These are phyloP conservation scores for Trichoderma asperelloides DNA, from an alignment of 495 filamentous ascomycete species.

Conservation along the genomic window DNA sequence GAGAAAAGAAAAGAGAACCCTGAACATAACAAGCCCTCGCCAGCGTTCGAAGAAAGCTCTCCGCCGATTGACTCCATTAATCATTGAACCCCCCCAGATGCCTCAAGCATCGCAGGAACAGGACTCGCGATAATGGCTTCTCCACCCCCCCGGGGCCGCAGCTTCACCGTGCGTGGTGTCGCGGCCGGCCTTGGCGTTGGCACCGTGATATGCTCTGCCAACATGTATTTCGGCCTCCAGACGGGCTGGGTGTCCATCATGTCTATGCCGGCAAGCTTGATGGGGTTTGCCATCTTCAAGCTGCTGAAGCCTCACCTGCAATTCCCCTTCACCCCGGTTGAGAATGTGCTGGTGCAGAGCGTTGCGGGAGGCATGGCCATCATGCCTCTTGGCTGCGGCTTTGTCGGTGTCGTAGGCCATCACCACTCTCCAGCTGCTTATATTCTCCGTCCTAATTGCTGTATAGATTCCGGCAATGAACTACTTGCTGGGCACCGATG, in stretches of 20 bases:
- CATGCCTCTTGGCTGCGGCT: slow-evolving; percentile 94
- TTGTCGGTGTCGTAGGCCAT: slow-evolving; percentile 59
- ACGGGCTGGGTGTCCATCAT: slow-evolving; percentile 74
- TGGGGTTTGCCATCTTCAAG: slow-evolving; percentile 96
- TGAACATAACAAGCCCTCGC: too few species aligned
- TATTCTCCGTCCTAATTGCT: background rate
- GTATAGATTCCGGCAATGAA: slow-evolving; percentile 73
- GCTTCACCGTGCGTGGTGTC: slow-evolving; percentile 79
- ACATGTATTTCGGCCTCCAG: slow-evolving; percentile 96
- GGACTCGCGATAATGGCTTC: background rate
- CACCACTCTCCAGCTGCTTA: background rate
- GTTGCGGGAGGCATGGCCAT: slow-evolving; percentile 92
- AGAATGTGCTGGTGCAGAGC: slow-evolving; percentile 96
- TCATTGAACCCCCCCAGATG: background rate
- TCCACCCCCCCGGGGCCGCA: slow-evolving; percentile 30
- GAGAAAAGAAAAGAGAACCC: too few species aligned
- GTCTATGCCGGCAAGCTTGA: slow-evolving; percentile 83
- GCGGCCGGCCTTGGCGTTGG: slow-evolving; percentile 76
- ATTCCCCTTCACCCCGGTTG: slow-evolving; percentile 82
- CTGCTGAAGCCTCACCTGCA: slow-evolving; percentile 57
- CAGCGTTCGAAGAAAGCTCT: too few species aligned
- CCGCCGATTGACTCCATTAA: background rate
- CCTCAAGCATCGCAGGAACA: background rate
- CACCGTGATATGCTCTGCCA: slow-evolving; percentile 84
- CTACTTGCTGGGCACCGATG: slow-evolving; percentile 65